Evolutionary conservation across 2,329 filamentous ascomycete species (phyloP).

Genomic region (Aspergillus tubingensis): DNA sequence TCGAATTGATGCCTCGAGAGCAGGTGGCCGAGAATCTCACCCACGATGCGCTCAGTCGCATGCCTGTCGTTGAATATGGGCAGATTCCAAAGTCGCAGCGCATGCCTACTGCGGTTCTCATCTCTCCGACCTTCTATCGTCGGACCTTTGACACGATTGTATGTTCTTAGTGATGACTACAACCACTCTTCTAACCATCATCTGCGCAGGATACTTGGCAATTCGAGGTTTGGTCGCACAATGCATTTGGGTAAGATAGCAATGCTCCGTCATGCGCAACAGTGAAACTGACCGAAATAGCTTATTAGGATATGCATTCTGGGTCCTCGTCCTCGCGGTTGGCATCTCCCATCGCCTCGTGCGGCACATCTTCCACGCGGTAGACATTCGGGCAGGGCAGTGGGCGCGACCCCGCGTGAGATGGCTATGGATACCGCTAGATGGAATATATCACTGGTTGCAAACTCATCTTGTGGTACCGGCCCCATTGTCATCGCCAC

Average conservation of each 20-base stretch:
- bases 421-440: slow-evolving; percentile 8
- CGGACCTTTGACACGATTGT: slow-evolving; percentile 38
- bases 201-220: slow-evolving; percentile 32
- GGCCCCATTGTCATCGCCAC: slow-evolving; percentile 45
- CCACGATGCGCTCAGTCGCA: slow-evolving; percentile 33
- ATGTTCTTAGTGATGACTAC: slow-evolving; percentile 8
- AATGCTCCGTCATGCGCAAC: not conserved
- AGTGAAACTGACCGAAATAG: slow-evolving; percentile 11
- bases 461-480: slow-evolving; percentile 46
- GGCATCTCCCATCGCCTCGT: slow-evolving; percentile 38
- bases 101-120: slow-evolving; percentile 31
- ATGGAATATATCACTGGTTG: slow-evolving; percentile 32
- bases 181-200: not conserved
- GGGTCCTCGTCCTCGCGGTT: slow-evolving; percentile 38
- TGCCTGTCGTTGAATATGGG: slow-evolving; percentile 35
- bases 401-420: not conserved
- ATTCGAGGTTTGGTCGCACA: slow-evolving; percentile 37
- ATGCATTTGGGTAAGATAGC: slow-evolving; percentile 39
- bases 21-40: slow-evolving; percentile 35
- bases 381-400: slow-evolving; percentile 7
- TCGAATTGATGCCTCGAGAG: slow-evolving; percentile 31
- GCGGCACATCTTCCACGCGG: slow-evolving; percentile 21
- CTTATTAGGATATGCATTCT: slow-evolving; percentile 42
- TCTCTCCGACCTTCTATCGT: slow-evolving; percentile 33
- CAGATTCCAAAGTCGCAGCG: slow-evolving; percentile 28